Conservation (phyloP, 257 asterid genomes). For the Nicotiana attenuata region DNA sequence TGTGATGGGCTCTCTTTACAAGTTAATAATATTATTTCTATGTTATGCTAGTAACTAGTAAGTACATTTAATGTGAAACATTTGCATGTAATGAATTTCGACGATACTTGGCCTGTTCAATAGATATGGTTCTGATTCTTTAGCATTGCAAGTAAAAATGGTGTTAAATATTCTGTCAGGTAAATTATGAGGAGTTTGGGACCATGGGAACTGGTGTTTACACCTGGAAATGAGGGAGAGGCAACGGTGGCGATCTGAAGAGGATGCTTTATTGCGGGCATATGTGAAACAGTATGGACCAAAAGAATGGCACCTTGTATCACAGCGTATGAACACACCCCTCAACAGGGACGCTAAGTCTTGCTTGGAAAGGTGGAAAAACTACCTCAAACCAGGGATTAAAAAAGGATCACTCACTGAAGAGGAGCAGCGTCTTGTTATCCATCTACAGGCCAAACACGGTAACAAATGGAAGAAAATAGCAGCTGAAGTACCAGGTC, state of each 20-base stretch:
- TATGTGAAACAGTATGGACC: constrained; percentile 63
- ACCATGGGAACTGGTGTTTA: constrained; percentile 36
- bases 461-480: constrained; percentile 80
- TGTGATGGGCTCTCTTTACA: background rate
- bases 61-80: background rate
- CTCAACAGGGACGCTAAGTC: constrained; percentile 57
- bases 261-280: constrained; percentile 55
- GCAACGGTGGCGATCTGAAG: constrained; percentile 77
- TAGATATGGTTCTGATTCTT: background rate
- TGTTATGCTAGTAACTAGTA: background rate
- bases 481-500: constrained; percentile 65
- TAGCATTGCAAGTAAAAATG: background rate
- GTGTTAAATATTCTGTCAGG: constrained; percentile 4
- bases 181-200: constrained; percentile 39
- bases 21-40: background rate
- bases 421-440: constrained; percentile 60
- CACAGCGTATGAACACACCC: constrained; percentile 50
- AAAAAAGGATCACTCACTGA: constrained; percentile 58
- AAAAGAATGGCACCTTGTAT: constrained; percentile 60
- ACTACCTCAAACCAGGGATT: constrained; percentile 64
- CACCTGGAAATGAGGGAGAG: constrained; percentile 63
- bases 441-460: constrained; percentile 38
- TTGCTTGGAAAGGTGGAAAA: constrained; percentile 77
- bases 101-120: background rate
- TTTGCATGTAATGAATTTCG: background rate